Conservation (phyloP, 495 filamentous ascomycete genomes). For the Lophiotrema nucula region DNA sequence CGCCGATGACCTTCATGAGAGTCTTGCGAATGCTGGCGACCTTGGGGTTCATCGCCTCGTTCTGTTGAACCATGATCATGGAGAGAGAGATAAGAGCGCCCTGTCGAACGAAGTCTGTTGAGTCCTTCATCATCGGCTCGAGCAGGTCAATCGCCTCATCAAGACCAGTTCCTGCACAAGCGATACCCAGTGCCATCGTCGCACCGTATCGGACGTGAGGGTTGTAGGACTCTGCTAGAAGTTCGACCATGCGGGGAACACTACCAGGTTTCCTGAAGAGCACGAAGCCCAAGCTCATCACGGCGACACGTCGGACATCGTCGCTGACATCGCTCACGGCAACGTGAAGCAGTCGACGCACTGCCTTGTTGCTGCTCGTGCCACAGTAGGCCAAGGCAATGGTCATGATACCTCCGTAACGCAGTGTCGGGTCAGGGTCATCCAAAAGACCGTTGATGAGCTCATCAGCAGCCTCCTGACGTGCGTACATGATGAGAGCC, state of each 20-base stretch:
- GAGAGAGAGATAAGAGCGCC: constrained; percentile 91
- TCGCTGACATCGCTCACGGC: constrained; percentile 98
- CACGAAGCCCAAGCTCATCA: constrained; percentile 98
- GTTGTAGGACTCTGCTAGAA: constrained; percentile 97
- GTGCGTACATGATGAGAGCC: constrained; percentile 97
- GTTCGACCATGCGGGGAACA: constrained; percentile 98
- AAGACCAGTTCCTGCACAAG: constrained; percentile 92
- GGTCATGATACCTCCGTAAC: constrained; percentile 99
- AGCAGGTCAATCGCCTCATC: constrained; percentile 96
- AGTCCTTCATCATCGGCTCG: constrained; percentile 99
- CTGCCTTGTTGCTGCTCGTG: constrained; percentile 96
- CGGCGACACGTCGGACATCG: constrained; percentile 93
- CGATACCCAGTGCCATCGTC: constrained; percentile 97
- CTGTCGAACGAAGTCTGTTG: constrained; percentile 96
- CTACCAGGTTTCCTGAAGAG: constrained; percentile 96
- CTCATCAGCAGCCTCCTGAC: constrained; percentile 91
- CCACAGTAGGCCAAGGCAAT: constrained; percentile 97
- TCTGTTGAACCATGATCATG: constrained; percentile 98
- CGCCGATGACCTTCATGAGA: constrained; percentile 74
- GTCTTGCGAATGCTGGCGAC: constrained; percentile 63
- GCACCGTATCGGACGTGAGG: constrained; percentile 98
- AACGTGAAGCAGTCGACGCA: constrained; percentile 93
- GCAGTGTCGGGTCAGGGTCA: constrained; percentile 87
- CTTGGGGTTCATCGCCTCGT: constrained; percentile 69
- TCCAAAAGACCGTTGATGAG: constrained; percentile 89